phyloP scores from a whole-genome alignment of 306 rosid genomes.

The Inga laurina region DNA sequence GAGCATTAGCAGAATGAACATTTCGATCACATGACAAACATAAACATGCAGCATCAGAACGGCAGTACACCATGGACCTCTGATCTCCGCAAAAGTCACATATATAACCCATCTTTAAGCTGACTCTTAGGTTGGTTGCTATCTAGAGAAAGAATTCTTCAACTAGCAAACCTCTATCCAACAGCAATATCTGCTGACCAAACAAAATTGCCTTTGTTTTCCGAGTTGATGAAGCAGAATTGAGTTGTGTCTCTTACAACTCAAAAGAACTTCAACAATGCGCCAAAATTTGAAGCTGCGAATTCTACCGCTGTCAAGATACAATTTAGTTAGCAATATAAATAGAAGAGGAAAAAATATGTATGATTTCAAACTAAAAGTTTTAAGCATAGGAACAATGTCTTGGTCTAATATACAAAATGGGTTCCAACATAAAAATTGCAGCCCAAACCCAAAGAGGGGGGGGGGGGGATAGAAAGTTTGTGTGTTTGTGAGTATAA shows the following conservation, averaged over 20 bases:
- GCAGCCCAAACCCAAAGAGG: background rate
- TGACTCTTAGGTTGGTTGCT: conserved; percentile 28
- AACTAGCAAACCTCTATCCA: conserved; percentile 29
- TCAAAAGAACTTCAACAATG: conserved; percentile 31
- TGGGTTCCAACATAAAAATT: conserved; percentile 3
- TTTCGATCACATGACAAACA: conserved; percentile 93
- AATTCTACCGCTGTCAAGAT: conserved; percentile 34
- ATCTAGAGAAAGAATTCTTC: conserved; percentile 36
- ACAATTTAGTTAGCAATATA: conserved; percentile 15
- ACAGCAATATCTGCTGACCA: conserved; percentile 24
- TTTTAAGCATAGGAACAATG: conserved; percentile 8
- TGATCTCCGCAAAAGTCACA: conserved; percentile 91
- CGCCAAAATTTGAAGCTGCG: conserved; percentile 34
- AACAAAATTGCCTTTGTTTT: conserved; percentile 31
- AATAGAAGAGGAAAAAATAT: conserved; percentile 4
- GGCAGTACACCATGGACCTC: conserved; percentile 92
- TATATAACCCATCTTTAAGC: conserved; percentile 74
- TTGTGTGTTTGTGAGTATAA: background rate
- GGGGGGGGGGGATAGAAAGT: background rate
- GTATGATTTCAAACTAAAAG: conserved; percentile 11
- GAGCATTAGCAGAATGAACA: conserved; percentile 95
- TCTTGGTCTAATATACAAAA: conserved; percentile 2
- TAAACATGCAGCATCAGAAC: conserved; percentile 88
- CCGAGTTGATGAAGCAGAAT: conserved; percentile 20
- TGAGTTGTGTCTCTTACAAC: conserved; percentile 29